Percentiles rank a stretch among this genome's conserved stretches.
phyloP scores from a whole-genome alignment of 2,329 filamentous ascomycete genomes.

The Pseudogymnoascus sp. region DNA sequence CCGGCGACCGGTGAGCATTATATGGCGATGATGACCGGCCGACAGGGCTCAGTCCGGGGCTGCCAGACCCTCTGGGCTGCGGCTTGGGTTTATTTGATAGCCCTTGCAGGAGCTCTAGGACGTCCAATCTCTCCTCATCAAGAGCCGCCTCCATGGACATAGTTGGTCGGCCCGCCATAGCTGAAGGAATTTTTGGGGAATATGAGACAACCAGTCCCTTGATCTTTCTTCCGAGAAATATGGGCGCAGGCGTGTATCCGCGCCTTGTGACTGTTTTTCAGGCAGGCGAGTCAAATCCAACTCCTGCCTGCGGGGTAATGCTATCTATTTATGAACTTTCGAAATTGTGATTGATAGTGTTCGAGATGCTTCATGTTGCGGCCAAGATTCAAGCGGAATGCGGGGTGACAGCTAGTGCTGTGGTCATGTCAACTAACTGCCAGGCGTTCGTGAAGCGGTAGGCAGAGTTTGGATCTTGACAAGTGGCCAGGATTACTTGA shows the following conservation, averaged over 20 bases:
- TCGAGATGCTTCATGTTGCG: conserved; percentile 30
- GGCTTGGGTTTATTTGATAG: conserved; percentile 12
- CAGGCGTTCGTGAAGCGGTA: not conserved
- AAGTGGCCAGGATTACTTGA: not conserved
- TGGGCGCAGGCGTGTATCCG: not conserved
- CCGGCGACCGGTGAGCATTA: conserved; percentile 53
- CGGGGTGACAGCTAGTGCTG: conserved; percentile 9
- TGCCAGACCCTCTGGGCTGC: conserved; percentile 25
- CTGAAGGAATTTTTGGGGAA: conserved; percentile 12
- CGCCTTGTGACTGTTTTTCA: not conserved
- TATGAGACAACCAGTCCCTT: conserved; percentile 13
- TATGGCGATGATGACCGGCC: conserved; percentile 47
- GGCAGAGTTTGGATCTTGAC: not conserved
- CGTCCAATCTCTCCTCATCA: conserved; percentile 69
- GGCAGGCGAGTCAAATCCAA: not conserved
- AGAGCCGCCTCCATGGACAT: conserved; percentile 73
- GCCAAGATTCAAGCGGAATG: conserved; percentile 12
- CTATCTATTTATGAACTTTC: conserved; percentile 30
- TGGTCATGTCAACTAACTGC: conserved; percentile 8
- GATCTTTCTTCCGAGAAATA: conserved; percentile 13
- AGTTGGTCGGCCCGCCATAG: conserved; percentile 29
- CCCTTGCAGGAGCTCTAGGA: conserved; percentile 58
- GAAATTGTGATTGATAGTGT: conserved; percentile 22
- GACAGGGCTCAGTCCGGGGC: conserved; percentile 26
- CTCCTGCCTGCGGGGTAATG: conserved; percentile 8